Conservation (phyloP, 352 stramenopile species). For the Elongisporangium senticosum region DNA sequence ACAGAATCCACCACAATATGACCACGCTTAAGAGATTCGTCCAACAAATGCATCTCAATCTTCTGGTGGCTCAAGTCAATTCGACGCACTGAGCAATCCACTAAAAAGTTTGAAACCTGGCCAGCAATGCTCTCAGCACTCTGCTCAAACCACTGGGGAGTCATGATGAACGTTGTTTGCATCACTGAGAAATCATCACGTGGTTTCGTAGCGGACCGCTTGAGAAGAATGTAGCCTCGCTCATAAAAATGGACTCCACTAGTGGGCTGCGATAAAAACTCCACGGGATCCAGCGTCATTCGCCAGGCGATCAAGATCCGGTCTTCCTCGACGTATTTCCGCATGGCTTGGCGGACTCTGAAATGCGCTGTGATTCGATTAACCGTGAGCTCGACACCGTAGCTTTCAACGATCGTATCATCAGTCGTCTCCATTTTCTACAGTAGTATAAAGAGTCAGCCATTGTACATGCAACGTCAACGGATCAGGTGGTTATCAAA, state of each 20-base stretch:
- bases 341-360: slow-evolving; percentile 4
- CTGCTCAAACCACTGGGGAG: slow-evolving; percentile 3
- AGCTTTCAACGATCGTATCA: slow-evolving; percentile 4
- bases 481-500: no score
- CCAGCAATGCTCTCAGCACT: no score
- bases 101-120: not conserved
- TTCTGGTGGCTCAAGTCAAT: slow-evolving; percentile 6
- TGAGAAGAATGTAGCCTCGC: slow-evolving; percentile 6
- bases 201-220: slow-evolving; percentile 17
- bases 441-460: no score
- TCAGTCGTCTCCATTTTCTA: slow-evolving; percentile 2
- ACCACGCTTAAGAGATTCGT: no score
- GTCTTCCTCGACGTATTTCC: not conserved
- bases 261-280: not conserved
- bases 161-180: slow-evolving; percentile 7
- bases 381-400: slow-evolving; percentile 1
- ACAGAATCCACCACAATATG: no score
- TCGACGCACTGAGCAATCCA: not conserved
- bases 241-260: slow-evolving; percentile 2
- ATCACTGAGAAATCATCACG: not conserved
- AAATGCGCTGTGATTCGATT: slow-evolving; percentile 5
- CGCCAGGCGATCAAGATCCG: slow-evolving; percentile 5
- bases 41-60: slow-evolving; percentile 2
- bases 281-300: not conserved
- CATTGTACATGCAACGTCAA: no score